These are phyloP conservation scores for Candida anglica DNA, from an alignment of 805 yeast species.

Conservation along the genomic window DNA sequence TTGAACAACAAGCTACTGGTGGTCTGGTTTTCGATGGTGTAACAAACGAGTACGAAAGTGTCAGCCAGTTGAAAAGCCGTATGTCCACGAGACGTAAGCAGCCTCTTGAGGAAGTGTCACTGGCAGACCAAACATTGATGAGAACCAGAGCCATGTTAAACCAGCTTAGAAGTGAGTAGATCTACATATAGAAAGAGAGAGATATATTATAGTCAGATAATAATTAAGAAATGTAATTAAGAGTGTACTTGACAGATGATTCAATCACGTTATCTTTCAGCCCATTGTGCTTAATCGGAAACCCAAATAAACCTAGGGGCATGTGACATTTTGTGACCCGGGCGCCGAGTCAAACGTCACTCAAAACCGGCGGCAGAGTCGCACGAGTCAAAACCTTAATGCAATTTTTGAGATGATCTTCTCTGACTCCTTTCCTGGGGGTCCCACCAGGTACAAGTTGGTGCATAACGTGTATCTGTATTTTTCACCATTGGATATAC, in stretches of 20 bases:
- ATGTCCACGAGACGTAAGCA: constrained; percentile 29
- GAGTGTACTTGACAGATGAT: background rate
- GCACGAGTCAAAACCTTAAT: too few species aligned
- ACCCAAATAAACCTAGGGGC: too few species aligned
- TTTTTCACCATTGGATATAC: too few species aligned
- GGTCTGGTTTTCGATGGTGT: too few species aligned
- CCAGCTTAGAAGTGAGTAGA: constrained; percentile 21
- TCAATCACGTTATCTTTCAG: background rate
- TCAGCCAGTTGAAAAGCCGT: constrained; percentile 31
- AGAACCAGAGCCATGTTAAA: constrained; percentile 40
- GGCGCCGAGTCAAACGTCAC: too few species aligned
- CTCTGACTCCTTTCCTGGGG: too few species aligned
- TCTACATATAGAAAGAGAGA: background rate
- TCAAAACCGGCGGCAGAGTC: too few species aligned
- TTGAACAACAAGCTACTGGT: constrained; percentile 6
- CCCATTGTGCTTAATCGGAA: background rate
- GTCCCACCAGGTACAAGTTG: too few species aligned
- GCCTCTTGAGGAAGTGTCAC: background rate
- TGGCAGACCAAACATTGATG: constrained; percentile 25
- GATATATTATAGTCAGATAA: background rate
- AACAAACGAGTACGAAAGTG: constrained; percentile 33
- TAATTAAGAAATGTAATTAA: too few species aligned
- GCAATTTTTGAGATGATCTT: too few species aligned
- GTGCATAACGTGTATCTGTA: background rate
- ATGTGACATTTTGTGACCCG: too few species aligned